Evolutionary conservation across 768 basidiomycete species (phyloP), one percentile per base, ranked within the genome.

Genomic region (Collybiopsis confluens): DNA sequence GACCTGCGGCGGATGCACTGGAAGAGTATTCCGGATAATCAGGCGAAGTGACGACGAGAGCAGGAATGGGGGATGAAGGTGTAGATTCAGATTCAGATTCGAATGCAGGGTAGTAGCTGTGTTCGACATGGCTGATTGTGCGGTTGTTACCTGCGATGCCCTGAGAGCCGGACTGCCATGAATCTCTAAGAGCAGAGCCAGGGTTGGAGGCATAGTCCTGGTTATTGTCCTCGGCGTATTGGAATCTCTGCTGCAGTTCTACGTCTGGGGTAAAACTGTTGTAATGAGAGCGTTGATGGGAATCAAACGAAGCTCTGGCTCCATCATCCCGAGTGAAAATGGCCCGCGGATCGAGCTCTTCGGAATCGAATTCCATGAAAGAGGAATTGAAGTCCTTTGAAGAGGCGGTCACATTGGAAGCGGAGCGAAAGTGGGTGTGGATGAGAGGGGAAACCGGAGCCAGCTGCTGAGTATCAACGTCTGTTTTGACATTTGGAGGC

Each of bases 21-120:
- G 58, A 57, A 45, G 67, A 68, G 30, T 65, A 57, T 8, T 61
- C 61, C 4, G 38, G 30, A 33, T 33, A 40, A 7, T 48, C 47
- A 6, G 75, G 75, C 2, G 73, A 74, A 11, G 83, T 84, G 35
- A 86, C 70, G 48, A 86, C 70, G 18, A 86, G 77, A 4, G 72
- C 76, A 2, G 83, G 83, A 24, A 82, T 61, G 13, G 65, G 56
- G n/a, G 70, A 50, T 58, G 52, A 27, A 35, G 60, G 40, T 35
- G 56, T 26, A 56, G 54, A 33, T n/a, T n/a, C n/a, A 55, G 48
- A 41, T 26, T 54, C 40, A 54, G 51, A 54, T 45, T 45, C 42
- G 33, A 54, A 42, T 36, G 26, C 30, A 47, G 28, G 23, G 26
- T 30, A 52, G 3, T 28, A 35, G 28, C 15, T 44, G 44, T 24